Evolutionary conservation across 441 rosid species (phyloP).

Genomic region (Capsella rubella): DNA sequence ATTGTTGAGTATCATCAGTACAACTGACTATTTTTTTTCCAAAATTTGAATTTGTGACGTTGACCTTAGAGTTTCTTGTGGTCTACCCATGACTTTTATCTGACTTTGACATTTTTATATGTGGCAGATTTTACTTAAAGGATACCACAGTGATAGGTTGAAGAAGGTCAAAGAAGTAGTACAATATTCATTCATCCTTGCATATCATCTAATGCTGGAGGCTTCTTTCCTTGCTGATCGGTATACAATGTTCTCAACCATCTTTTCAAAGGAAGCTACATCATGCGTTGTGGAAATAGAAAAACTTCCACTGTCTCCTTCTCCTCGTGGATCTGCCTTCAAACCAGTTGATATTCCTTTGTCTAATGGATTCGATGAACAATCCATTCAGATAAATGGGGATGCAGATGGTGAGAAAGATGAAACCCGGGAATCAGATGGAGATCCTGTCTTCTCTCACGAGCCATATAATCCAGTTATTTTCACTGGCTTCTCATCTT

Average conservation of each 20-base stretch:
- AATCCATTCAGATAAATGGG: conserved; percentile 43
- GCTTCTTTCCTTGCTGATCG: conserved; percentile 90
- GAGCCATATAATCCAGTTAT: conserved; percentile 84
- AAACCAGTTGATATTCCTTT: conserved; percentile 57
- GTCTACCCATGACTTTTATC: conserved; percentile 12
- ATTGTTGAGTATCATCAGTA: not conserved
- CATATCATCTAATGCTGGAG: conserved; percentile 91
- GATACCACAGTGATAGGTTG: conserved; percentile 79
- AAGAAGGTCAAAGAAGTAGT: conserved; percentile 87
- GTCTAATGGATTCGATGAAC: conserved; percentile 53
- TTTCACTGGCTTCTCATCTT: conserved; percentile 78
- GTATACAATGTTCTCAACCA: conserved; percentile 81
- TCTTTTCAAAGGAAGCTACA: conserved; percentile 52
- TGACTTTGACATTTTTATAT: conserved; percentile 37
- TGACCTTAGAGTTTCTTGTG: conserved; percentile 22
- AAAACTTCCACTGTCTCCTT: conserved; percentile 42
- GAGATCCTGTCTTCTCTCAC: conserved; percentile 55
- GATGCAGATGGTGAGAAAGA: conserved; percentile 48
- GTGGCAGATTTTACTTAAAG: conserved; percentile 90
- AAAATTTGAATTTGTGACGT: not conserved
- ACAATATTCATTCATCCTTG: conserved; percentile 72
- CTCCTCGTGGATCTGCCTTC: conserved; percentile 47
- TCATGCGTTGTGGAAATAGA: conserved; percentile 45
- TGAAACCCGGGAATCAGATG: conserved; percentile 48
- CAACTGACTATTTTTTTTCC: too few species aligned